Percentiles rank a stretch among this genome's conserved stretches.
phyloP scores from a whole-genome alignment of 176 grass and related monocot genomes.

The Phragmites australis region DNA sequence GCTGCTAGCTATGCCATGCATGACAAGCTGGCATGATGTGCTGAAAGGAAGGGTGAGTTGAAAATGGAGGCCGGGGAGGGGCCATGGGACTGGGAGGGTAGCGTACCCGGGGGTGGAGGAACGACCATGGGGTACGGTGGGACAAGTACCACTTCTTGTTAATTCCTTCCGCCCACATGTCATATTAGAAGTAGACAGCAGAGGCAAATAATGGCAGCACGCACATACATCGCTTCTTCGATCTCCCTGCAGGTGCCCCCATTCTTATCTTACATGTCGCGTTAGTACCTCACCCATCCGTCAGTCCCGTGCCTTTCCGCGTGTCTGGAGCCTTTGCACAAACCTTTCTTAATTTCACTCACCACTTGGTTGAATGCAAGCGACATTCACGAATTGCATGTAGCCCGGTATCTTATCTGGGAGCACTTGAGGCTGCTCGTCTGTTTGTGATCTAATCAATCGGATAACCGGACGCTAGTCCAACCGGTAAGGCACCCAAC shows the following conservation, averaged over 20 bases:
- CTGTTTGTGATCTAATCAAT: background rate
- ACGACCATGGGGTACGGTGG: background rate
- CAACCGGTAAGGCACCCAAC: background rate
- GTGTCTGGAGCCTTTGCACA: background rate
- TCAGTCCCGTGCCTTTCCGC: background rate
- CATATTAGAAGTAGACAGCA: background rate
- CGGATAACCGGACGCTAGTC: background rate
- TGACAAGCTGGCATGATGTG: background rate
- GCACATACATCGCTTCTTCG: background rate
- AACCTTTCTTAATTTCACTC: background rate
- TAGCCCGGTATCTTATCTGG: background rate
- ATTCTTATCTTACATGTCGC: too few species aligned
- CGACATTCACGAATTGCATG: constrained; percentile 10
- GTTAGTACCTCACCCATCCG: too few species aligned
- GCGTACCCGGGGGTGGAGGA: background rate
- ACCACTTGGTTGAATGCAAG: background rate
- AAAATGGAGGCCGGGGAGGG: background rate
- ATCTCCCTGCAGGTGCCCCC: background rate
- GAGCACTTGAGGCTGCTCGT: background rate
- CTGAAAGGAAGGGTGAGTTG: background rate
- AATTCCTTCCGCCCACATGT: background rate
- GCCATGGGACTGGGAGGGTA: background rate
- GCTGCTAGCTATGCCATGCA: background rate
- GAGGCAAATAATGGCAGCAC: background rate
- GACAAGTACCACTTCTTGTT: background rate